phyloP scores from a whole-genome alignment of 441 rosid genomes.

The Rhodomyrtus psidioides region DNA sequence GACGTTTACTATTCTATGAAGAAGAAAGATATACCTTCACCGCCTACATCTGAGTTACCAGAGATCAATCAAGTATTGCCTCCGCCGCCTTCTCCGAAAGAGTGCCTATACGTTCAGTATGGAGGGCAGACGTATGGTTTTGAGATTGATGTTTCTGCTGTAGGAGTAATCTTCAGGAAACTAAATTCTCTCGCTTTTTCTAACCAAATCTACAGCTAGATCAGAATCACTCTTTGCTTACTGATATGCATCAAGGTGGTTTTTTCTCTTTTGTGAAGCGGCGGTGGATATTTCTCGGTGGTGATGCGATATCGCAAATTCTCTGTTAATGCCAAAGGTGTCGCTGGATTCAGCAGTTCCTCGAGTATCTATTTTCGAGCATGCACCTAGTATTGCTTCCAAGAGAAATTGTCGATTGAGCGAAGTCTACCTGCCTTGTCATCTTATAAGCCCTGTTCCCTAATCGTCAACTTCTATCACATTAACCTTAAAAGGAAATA shows the following conservation, averaged over 20 bases:
- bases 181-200: conserved; percentile 36
- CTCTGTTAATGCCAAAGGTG: not conserved
- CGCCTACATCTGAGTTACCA: conserved; percentile 46
- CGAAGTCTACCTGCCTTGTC: not conserved
- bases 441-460: not conserved
- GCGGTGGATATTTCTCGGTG: not conserved
- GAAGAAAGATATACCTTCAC: conserved; percentile 33
- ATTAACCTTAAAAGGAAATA: not conserved
- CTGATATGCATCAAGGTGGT: not conserved
- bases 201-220: conserved; percentile 23
- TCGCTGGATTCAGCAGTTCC: not conserved
- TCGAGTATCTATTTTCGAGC: not conserved
- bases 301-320: not conserved
- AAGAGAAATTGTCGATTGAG: not conserved
- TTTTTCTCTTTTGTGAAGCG: not conserved
- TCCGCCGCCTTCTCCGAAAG: conserved; percentile 29
- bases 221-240: not conserved
- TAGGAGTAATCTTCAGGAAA: conserved; percentile 51
- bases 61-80: conserved; percentile 45
- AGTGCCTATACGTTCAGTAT: conserved; percentile 55
- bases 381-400: not conserved
- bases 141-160: conserved; percentile 50
- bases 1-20: conserved; percentile 74
- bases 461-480: not conserved
- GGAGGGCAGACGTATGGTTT: conserved; percentile 81